Conservation (phyloP, 2,329 filamentous ascomycete species). For the Cercospora zeae-maydis region DNA sequence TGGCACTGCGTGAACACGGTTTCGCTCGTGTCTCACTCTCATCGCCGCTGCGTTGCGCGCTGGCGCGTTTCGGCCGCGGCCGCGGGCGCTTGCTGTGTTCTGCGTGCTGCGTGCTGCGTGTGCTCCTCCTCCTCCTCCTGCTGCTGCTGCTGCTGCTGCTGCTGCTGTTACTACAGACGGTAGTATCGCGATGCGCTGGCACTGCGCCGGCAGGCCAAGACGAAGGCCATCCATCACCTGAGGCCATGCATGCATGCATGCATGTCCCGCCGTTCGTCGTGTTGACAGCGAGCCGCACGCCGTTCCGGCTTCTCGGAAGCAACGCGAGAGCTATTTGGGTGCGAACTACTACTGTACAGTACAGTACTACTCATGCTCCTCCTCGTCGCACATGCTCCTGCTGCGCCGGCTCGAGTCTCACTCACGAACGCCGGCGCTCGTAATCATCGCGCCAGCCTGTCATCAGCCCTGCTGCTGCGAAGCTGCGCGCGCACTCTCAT, state of each 20-base stretch:
- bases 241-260: neutral
- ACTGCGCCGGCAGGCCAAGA: conserved; percentile 7
- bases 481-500: neutral
- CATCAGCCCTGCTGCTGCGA: neutral
- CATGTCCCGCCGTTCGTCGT: neutral
- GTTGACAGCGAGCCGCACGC: neutral
- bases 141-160: neutral
- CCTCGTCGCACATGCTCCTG: neutral
- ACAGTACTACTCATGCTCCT: neutral
- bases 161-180: neutral
- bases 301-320: conserved; percentile 2
- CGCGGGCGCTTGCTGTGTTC: conserved; percentile 2
- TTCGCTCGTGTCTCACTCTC: conserved; percentile 13
- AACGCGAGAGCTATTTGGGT: neutral
- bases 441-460: neutral
- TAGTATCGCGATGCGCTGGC: neutral
- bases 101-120: too few species aligned
- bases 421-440: neutral
- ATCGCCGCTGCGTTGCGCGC: neutral
- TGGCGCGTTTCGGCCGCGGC: neutral
- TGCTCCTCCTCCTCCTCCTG: neutral
- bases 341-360: too few species aligned
- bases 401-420: neutral
- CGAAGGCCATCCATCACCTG: neutral
- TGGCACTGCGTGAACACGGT: conserved; percentile 4